Percentiles rank a stretch among this genome's conserved stretches.
These are phyloP conservation scores for Starmerella potacharoeniae DNA, from an alignment of 805 yeast genomes.

Conservation along the genomic window DNA sequence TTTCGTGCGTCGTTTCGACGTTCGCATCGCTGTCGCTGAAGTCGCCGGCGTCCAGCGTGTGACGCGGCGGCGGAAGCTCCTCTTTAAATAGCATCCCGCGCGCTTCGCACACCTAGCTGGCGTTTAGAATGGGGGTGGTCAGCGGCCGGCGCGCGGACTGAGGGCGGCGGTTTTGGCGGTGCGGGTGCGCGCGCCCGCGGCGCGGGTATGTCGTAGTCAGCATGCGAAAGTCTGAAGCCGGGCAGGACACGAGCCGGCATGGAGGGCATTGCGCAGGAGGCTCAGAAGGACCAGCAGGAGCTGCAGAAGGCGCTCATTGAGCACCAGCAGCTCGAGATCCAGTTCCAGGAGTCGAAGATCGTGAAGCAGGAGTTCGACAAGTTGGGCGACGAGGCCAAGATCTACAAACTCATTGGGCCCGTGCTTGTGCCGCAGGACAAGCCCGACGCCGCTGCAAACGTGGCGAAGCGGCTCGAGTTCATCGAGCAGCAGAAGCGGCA, in stretches of 20 bases:
- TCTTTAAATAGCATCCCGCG: constrained; percentile 25
- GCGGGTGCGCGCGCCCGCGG: not conserved
- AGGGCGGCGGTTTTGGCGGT: not conserved
- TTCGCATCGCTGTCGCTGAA: constrained; percentile 23
- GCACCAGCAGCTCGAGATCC: constrained; percentile 85
- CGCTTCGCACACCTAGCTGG: too few species aligned
- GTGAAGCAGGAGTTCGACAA: constrained; percentile 69
- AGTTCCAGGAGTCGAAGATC: constrained; percentile 83
- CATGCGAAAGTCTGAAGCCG: not conserved
- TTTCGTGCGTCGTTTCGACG: not conserved
- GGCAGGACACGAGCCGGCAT: not conserved
- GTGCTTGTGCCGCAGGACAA: constrained; percentile 82
- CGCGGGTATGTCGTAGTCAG: not conserved
- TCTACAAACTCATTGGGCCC: constrained; percentile 86
- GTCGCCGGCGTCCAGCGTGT: constrained; percentile 36
- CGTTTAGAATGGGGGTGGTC: too few species aligned
- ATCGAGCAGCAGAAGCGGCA: constrained; percentile 66
- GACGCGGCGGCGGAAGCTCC: constrained; percentile 41
- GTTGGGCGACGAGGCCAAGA: constrained; percentile 57
- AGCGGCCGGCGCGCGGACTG: too few species aligned
- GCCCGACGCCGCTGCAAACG: constrained; percentile 71
- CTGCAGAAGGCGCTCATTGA: constrained; percentile 46
- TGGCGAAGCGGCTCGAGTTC: constrained; percentile 79
- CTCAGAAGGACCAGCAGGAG: constrained; percentile 24
- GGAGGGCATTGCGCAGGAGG: constrained; percentile 17